Percentiles rank a stretch among this genome's conserved stretches.
Evolutionary conservation across 129 eudicot genomes (phyloP).

Genomic region (Heracleum sosnowskyi): DNA sequence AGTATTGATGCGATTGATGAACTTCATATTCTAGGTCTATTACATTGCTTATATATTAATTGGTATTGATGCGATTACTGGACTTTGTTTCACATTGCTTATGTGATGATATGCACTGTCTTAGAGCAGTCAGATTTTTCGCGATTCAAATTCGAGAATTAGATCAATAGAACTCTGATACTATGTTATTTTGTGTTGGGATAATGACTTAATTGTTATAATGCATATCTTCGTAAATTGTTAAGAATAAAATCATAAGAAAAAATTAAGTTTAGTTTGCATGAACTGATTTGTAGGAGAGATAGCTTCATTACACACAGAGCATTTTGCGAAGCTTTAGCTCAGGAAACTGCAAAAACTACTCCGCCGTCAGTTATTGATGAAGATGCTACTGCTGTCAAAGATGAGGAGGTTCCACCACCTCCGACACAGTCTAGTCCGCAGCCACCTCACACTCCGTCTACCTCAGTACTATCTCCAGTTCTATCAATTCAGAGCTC

Average conservation of each 20-base stretch:
- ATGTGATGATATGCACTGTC: not conserved
- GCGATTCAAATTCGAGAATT: not conserved
- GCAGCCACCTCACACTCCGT: conserved; percentile 67
- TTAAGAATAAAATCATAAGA: not conserved
- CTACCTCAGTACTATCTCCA: conserved; percentile 64
- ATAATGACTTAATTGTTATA: not conserved
- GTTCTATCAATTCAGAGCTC: conserved; percentile 73
- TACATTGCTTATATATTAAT: no score
- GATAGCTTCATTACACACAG: conserved; percentile 90
- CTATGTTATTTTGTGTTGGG: not conserved
- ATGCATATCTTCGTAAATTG: not conserved
- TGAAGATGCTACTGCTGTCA: conserved; percentile 13
- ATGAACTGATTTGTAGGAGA: conserved; percentile 36
- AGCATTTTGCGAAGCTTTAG: conserved; percentile 90
- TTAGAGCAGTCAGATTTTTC: not conserved
- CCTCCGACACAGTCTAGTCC: conserved; percentile 13
- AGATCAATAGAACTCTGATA: not conserved
- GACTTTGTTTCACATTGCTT: no score
- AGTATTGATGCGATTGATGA: not conserved
- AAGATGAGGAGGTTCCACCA: conserved; percentile 28
- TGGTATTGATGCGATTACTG: no score
- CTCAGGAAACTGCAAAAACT: conserved; percentile 69
- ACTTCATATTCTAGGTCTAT: not conserved
- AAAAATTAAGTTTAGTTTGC: not conserved
- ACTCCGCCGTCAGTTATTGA: conserved; percentile 9